Conservation (phyloP, 345 rosid genomes). For the Camelina hispida region DNA sequence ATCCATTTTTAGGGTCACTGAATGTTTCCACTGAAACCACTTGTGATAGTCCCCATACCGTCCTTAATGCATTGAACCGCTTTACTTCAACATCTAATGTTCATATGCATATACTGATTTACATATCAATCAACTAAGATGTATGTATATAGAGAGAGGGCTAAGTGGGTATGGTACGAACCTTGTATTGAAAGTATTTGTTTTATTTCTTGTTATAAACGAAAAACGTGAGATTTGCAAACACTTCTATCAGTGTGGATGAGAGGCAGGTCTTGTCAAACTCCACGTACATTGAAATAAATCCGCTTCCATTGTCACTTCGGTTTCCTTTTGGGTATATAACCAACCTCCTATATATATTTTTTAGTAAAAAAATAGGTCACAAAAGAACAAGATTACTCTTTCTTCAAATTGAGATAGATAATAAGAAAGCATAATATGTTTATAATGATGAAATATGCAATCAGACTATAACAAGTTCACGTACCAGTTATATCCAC, state of each 20-base stretch:
- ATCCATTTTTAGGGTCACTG: not conserved
- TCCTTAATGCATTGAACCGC: conserved; percentile 10
- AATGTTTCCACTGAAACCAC: not conserved
- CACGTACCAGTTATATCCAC: conserved; percentile 4
- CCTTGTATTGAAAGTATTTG: conserved; percentile 9
- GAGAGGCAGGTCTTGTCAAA: not conserved
- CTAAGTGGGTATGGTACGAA: not conserved
- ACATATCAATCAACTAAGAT: not conserved
- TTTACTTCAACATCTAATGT: not conserved
- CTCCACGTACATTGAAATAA: conserved; percentile 17
- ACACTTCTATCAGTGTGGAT: not conserved
- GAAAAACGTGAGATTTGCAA: conserved; percentile 9
- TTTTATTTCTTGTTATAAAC: conserved; percentile 21
- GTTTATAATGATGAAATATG: not conserved
- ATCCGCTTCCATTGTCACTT: not conserved
- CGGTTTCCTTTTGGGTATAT: conserved; percentile 9
- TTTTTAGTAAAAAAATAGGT: not conserved
- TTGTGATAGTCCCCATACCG: conserved; percentile 4
- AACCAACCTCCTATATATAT: not conserved
- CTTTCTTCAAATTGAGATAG: not conserved
- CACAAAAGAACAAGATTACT: not conserved
- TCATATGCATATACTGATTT: not conserved
- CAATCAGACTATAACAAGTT: not conserved
- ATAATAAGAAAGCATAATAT: too few relatives aligned
- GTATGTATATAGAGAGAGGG: not conserved